Conservation (phyloP, 2,329 filamentous ascomycete genomes). For the Lachnellula subtilissima region DNA sequence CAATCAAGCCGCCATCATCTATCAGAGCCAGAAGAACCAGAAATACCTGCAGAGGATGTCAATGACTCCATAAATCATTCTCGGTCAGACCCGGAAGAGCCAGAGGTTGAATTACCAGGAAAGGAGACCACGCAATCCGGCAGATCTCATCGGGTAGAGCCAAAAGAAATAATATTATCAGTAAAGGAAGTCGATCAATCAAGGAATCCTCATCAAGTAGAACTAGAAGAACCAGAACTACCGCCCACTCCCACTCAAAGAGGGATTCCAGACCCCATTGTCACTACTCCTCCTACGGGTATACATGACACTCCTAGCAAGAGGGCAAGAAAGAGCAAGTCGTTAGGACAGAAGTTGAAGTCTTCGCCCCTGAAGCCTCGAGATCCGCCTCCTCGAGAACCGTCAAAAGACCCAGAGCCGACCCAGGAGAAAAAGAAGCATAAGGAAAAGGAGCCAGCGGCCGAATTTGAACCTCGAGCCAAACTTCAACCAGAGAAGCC, state of each 20-base stretch:
- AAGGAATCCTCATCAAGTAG: background rate
- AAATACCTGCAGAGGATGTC: too few relatives aligned
- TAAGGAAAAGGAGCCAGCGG: too few relatives aligned
- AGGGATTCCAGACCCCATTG: constrained; percentile 46
- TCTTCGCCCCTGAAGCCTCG: constrained; percentile 32
- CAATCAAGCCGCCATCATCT: too few relatives aligned
- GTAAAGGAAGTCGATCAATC: too few relatives aligned
- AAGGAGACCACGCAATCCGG: background rate
- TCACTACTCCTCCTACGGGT: constrained; percentile 51
- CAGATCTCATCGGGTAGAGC: background rate
- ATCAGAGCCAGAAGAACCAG: too few relatives aligned
- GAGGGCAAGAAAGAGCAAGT: constrained; percentile 38
- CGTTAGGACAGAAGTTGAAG: constrained; percentile 23
- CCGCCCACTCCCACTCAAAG: constrained; percentile 52
- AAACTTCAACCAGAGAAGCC: constrained; percentile 2
- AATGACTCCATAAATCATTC: too few relatives aligned
- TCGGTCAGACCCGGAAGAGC: too few relatives aligned
- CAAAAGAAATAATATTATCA: too few relatives aligned
- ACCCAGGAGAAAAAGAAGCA: background rate
- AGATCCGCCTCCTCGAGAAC: constrained; percentile 7
- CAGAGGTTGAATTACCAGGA: too few relatives aligned
- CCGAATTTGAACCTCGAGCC: constrained; percentile 6
- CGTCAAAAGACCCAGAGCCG: constrained; percentile 28
- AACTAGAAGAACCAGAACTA: constrained; percentile 55
- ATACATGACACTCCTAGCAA: constrained; percentile 57